A percentile compares a stretch with the other conserved stretches of the same genome.
Conservation (phyloP, 2,329 filamentous ascomycete species). For the Fusarium tupiense region DNA sequence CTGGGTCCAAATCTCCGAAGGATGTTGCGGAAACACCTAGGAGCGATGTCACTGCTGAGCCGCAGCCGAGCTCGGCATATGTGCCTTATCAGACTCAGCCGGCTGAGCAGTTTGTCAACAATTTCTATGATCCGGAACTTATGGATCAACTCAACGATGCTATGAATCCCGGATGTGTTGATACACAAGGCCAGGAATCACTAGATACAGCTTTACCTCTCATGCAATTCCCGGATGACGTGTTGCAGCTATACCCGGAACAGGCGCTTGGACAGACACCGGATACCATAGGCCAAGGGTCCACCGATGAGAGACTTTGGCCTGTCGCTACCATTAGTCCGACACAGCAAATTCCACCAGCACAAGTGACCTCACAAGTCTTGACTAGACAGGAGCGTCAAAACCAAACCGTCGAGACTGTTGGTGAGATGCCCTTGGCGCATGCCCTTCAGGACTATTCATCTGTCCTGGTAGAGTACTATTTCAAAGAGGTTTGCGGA, state of each 20-base stretch:
- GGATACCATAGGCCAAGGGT: conserved; percentile 12
- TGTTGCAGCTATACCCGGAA: conserved; percentile 15
- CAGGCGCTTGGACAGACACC: conserved; percentile 10
- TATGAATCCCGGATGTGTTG: conserved; percentile 6
- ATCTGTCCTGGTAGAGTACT: conserved; percentile 69
- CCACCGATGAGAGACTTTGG: conserved; percentile 26
- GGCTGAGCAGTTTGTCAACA: conserved; percentile 4
- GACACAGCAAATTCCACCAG: background rate
- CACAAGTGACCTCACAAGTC: background rate
- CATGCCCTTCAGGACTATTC: conserved; percentile 51
- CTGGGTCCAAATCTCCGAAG: conserved; percentile 10
- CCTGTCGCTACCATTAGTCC: background rate
- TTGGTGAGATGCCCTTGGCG: conserved; percentile 21
- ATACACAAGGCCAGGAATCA: background rate
- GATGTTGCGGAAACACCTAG: conserved; percentile 2
- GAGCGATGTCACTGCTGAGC: background rate
- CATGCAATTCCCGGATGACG: conserved; percentile 22
- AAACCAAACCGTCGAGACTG: background rate
- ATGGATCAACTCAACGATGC: conserved; percentile 23
- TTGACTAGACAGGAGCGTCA: background rate
- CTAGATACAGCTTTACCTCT: conserved; percentile 22
- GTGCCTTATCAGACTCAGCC: conserved; percentile 10
- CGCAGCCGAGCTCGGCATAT: conserved; percentile 8
- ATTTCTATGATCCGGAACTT: conserved; percentile 19
- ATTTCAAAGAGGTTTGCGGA: conserved; percentile 70